Percentiles rank a stretch among this genome's conserved stretches.
Conservation (phyloP, 2,329 filamentous ascomycete genomes). For the Colletotrichum trifolii region DNA sequence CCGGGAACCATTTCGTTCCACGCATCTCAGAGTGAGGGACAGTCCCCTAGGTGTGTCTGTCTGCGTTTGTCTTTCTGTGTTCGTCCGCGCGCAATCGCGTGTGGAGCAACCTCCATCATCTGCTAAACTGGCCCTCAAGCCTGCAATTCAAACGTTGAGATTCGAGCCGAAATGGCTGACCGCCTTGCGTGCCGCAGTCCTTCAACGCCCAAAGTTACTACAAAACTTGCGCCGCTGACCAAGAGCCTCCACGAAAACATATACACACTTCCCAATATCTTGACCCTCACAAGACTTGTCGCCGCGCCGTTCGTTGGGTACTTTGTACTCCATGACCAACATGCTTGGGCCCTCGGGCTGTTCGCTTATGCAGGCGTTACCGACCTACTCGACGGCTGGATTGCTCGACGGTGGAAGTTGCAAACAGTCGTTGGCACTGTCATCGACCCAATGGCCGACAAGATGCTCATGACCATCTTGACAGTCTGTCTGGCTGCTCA, state of each 20-base stretch:
- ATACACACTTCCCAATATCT: conserved; percentile 93
- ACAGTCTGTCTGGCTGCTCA: conserved; percentile 88
- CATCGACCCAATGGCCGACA: conserved; percentile 97
- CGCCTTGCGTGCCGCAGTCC: neutral
- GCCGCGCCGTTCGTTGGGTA: conserved; percentile 90
- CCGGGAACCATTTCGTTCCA: no score
- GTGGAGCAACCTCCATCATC: no score
- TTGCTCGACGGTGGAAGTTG: conserved; percentile 86
- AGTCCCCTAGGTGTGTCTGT: no score
- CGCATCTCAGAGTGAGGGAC: no score
- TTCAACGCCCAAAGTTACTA: conserved; percentile 14
- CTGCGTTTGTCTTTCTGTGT: no score
- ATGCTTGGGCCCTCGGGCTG: conserved; percentile 82
- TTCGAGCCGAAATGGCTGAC: neutral
- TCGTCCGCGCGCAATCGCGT: no score
- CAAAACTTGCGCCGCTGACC: conserved; percentile 21
- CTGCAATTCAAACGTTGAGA: no score
- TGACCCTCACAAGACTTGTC: conserved; percentile 87
- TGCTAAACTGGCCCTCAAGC: no score
- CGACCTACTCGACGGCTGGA: conserved; percentile 93
- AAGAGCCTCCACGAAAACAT: conserved; percentile 80
- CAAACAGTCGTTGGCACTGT: conserved; percentile 95
- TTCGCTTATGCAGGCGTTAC: conserved; percentile 93
- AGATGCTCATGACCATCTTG: conserved; percentile 92
- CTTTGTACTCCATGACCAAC: conserved; percentile 84